Base-by-base conservation (phyloP, 2,329 filamentous ascomycete species). In the Moelleriella libera region DNA sequence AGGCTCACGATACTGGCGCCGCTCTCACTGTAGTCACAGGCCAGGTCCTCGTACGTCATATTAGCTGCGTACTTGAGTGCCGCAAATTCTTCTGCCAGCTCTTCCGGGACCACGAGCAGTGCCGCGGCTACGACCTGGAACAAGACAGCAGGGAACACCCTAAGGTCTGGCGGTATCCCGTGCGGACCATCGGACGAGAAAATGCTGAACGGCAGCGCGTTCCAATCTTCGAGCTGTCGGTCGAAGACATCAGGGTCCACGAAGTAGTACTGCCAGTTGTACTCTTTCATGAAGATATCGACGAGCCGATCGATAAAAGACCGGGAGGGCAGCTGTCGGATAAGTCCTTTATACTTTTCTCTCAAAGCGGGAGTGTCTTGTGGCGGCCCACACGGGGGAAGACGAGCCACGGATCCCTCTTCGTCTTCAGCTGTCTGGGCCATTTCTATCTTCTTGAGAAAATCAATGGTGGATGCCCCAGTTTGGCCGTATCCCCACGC, bases 11-110 rank as follows among this genome's bases (percentile, higher is more conserved):
- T 68, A 7, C 69, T 65, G 30, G 73, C 63, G 6, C 76, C 75
- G 0, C 73, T 70, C 48, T 81, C 76, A 54, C 76, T 80, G 55
- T 80, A 82, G 48, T 80, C 78, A 12, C 65, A 63, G 2, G 77
- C 76, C 21, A 82, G 60, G 45, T 80, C 75, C 57, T 80, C 75
- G 50, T 80, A 78, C 2, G 71, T 72, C 72, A 79, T 78, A 44
- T 68, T 72, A 3, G 68, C 70, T 1, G 74, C 71, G 54, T 80
- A 79, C 57, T 80, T 80, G 45, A 82, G 63, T 2, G 69, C 65
- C 30, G 76, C 71, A 43, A 79, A 76, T 5, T 63, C 68, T 40
- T 68, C 60, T 31, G 75, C 68, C 7, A 68, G 61, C 8, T 67
- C 65, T 2, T 68, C 62, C 0, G 72, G 70, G 29, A 80, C 63